Percentiles rank a stretch among this genome's conserved stretches.
These are phyloP conservation scores for Epichloe bromicola DNA, from an alignment of 2,329 filamentous ascomycete genomes.

Conservation along the genomic window DNA sequence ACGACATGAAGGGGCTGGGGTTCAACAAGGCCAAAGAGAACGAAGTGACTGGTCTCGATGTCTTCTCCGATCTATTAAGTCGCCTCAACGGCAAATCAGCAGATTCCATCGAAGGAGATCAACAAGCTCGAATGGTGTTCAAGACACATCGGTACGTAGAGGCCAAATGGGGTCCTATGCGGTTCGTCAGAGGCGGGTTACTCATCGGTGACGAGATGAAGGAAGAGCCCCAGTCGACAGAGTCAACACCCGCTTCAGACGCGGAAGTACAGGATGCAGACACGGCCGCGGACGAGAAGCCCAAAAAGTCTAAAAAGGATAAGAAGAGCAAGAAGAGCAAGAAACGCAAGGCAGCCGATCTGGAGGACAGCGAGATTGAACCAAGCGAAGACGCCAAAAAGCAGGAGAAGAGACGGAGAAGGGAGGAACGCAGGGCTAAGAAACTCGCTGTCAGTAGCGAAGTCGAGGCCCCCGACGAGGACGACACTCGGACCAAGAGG, in stretches of 20 bases:
- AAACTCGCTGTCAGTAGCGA: constrained; percentile 10
- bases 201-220: constrained; percentile 44
- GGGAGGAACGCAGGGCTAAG: constrained; percentile 24
- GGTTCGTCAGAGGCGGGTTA: constrained; percentile 79
- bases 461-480: constrained; percentile 10
- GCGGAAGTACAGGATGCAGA: constrained; percentile 1
- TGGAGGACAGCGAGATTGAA: constrained; percentile 13
- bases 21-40: constrained; percentile 64
- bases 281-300: constrained; percentile 10
- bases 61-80: constrained; percentile 75
- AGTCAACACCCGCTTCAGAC: constrained; percentile 6
- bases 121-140: constrained; percentile 52
- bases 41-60: constrained; percentile 72
- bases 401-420: constrained; percentile 22
- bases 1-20: constrained; percentile 82
- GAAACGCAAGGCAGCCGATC: constrained; percentile 34
- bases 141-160: constrained; percentile 64
- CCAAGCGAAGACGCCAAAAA: constrained; percentile 14
- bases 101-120: constrained; percentile 56
- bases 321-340: constrained; percentile 37
- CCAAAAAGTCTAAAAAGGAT: constrained; percentile 23
- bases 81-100: constrained; percentile 81
- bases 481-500: constrained; percentile 29
- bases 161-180: constrained; percentile 64
- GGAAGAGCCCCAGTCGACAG: constrained; percentile 15